Conservation (phyloP, 2,329 filamentous ascomycete species). For the Hawksworthiomyces lignivorus region DNA sequence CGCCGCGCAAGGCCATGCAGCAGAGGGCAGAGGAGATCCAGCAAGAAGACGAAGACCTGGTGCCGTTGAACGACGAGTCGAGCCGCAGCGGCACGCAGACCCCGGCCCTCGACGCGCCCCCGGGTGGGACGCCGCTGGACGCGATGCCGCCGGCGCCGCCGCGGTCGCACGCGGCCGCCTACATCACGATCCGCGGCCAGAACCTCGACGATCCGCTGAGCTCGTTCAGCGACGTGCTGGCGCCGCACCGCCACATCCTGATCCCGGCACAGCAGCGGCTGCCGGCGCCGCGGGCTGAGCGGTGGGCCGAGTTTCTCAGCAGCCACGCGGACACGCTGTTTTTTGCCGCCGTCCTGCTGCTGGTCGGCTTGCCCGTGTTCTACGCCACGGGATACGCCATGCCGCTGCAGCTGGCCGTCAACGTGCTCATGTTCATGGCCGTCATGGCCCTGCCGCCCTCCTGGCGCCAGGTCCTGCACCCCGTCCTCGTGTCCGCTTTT, state of each 20-base stretch:
- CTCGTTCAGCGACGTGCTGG: conserved; percentile 16
- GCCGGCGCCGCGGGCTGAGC: conserved; percentile 32
- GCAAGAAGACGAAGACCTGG: conserved; percentile 4
- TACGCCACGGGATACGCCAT: conserved; percentile 45
- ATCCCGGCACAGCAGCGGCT: background rate
- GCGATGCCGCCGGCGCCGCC: conserved; percentile 9
- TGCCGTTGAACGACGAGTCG: conserved; percentile 13
- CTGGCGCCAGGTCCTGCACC: conserved; percentile 48
- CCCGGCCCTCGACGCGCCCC: too few relatives aligned
- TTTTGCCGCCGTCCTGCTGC: conserved; percentile 37
- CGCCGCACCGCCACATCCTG: conserved; percentile 15
- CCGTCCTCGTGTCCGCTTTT: conserved; percentile 48
- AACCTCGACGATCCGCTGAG: conserved; percentile 15
- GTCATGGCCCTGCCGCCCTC: conserved; percentile 39
- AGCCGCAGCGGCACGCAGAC: conserved; percentile 8
- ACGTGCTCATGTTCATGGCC: conserved; percentile 43
- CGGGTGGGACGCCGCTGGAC: background rate
- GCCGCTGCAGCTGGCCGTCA: conserved; percentile 39
- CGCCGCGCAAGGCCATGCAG: conserved; percentile 42
- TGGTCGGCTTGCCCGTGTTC: conserved; percentile 48
- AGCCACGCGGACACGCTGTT: conserved; percentile 37
- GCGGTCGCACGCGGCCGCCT: conserved; percentile 13
- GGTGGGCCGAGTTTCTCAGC: conserved; percentile 41
- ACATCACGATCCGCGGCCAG: conserved; percentile 17
- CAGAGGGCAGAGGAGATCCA: conserved; percentile 46